Evolutionary conservation across 2,329 filamentous ascomycete genomes (phyloP).

Genomic region (Alternaria conjuncta): DNA sequence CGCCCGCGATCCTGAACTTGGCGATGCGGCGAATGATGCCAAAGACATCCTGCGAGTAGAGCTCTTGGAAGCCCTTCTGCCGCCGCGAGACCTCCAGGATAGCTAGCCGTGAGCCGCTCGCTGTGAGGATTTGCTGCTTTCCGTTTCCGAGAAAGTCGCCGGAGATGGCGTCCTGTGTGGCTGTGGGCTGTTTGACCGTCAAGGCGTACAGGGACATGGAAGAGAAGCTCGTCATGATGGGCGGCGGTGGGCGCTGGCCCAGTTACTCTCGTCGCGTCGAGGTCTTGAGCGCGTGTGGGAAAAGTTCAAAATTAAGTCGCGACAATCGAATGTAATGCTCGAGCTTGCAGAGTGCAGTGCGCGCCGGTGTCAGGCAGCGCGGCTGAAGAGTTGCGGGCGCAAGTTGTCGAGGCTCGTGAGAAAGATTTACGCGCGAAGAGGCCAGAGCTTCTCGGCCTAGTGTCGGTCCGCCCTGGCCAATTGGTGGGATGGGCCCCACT

Average conservation of each 20-base stretch:
- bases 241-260: slow-evolving; percentile 44
- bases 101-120: slow-evolving; percentile 86
- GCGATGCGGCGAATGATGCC: slow-evolving; percentile 91
- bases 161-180: slow-evolving; percentile 86
- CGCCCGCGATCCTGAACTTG: slow-evolving; percentile 89
- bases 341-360: slow-evolving; percentile 2
- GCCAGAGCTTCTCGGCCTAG: slow-evolving; percentile 21
- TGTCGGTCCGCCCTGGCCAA: slow-evolving; percentile 19
- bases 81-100: slow-evolving; percentile 85
- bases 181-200: slow-evolving; percentile 90
- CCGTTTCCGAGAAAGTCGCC: slow-evolving; percentile 96
- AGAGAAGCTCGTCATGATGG: slow-evolving; percentile 91
- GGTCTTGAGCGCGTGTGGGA: slow-evolving; percentile 1
- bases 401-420: slow-evolving; percentile 4
- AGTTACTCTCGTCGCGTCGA: slow-evolving; percentile 26
- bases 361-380: slow-evolving; percentile 10
- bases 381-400: background rate
- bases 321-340: background rate
- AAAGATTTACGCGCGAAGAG: slow-evolving; percentile 14
- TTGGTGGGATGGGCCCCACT: slow-evolving; percentile 15
- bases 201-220: slow-evolving; percentile 99
- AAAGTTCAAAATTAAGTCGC: background rate
- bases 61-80: slow-evolving; percentile 82
- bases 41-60: slow-evolving; percentile 93
- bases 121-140: slow-evolving; percentile 96